phyloP scores from a whole-genome alignment of 805 yeast genomes.

The Lachancea kluyveri region DNA sequence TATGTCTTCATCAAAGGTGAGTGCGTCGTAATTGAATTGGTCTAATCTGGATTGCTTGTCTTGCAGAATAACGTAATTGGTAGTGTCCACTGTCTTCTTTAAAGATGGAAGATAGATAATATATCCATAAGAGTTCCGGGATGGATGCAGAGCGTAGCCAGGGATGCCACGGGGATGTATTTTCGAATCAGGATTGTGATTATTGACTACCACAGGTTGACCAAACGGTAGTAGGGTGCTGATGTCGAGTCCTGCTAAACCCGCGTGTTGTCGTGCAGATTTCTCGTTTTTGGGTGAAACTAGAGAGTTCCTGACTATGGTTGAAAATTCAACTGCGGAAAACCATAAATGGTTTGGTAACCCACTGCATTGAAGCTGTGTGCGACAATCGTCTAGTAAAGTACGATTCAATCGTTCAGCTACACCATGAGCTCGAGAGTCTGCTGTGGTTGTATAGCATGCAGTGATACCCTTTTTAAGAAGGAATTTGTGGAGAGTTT shows the following conservation, averaged over 20 bases:
- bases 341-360: conserved; percentile 11
- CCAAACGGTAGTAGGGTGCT: conserved; percentile 9
- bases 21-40: too few relatives aligned
- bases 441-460: conserved; percentile 9
- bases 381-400: conserved; percentile 12
- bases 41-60: too few relatives aligned
- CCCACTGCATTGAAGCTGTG: conserved; percentile 4
- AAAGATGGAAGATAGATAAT: conserved; percentile 3
- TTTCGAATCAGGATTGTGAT: not conserved
- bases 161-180: conserved; percentile 1
- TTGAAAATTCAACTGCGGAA: conserved; percentile 9
- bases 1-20: too few relatives aligned
- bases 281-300: conserved; percentile 1
- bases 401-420: conserved; percentile 11
- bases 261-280: not conserved
- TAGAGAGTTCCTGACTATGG: conserved; percentile 1
- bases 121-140: conserved; percentile 2
- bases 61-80: conserved; percentile 1
- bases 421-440: conserved; percentile 9
- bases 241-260: not conserved
- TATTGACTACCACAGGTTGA: conserved; percentile 8
- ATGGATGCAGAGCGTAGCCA: conserved; percentile 1
- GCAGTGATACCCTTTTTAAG: conserved; percentile 5
- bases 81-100: conserved; percentile 2
- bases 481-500: not conserved